These are phyloP conservation scores for Xanthoconium stramineum DNA, from an alignment of 768 basidiomycete species.

Conservation along the genomic window DNA sequence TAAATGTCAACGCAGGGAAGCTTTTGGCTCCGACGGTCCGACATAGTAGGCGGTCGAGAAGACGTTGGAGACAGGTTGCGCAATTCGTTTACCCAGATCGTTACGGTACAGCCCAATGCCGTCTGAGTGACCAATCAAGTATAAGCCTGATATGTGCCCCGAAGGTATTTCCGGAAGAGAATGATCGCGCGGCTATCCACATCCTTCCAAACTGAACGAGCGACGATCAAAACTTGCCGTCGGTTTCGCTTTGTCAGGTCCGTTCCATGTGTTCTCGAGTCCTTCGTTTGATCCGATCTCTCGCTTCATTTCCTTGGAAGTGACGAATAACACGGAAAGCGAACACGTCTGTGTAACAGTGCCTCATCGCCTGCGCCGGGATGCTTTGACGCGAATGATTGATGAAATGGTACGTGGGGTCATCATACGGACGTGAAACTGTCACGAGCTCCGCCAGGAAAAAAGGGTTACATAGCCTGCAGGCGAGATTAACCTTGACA, in stretches of 20 bases:
- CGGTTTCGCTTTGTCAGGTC: not conserved
- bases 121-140: not conserved
- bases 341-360: not conserved
- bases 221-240: conserved; percentile 7
- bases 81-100: conserved; percentile 3
- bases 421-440: not conserved
- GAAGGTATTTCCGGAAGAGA: conserved; percentile 3
- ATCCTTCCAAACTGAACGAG: conserved; percentile 19
- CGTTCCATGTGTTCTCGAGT: not conserved
- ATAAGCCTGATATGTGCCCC: not conserved
- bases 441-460: conserved; percentile 15
- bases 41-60: not conserved
- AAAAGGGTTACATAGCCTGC: not conserved
- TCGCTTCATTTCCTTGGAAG: conserved; percentile 6
- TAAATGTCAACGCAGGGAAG: not conserved
- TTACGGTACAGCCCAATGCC: conserved; percentile 12
- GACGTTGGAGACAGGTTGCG: not conserved
- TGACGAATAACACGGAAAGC: not conserved
- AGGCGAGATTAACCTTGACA: conserved; percentile 27
- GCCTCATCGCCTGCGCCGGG: not conserved
- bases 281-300: conserved; percentile 8
- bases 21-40: conserved; percentile 2
- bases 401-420: not conserved
- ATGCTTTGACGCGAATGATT: not conserved
- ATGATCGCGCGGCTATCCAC: conserved; percentile 21